Evolutionary conservation across 2,329 filamentous ascomycete species (phyloP), one percentile per base, ranked within the genome.

Genomic region (Cryphonectria naterciae): DNA sequence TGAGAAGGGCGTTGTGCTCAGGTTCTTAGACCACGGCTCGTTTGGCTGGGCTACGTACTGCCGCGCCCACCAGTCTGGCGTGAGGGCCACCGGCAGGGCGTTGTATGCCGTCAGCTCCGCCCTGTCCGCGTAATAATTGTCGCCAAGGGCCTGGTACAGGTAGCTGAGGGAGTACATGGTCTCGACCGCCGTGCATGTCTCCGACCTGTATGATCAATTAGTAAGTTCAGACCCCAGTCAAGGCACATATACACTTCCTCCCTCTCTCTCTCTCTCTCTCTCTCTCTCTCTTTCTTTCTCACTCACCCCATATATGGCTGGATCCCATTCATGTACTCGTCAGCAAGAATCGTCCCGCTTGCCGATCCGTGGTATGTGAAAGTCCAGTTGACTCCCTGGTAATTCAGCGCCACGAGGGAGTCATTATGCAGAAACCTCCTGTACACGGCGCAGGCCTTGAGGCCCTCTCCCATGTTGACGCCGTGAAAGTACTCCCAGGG

Each of bases 121-220:
- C 13, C 69, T 56, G 65, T 68, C 69, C 10, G 69, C 69, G 35
- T 68, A 67, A 41, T 67, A 65, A 15, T 54, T 52, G 56, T 68
- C 62, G 25, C 60, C 66, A 35, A 68, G 65, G 46, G 65, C 65
- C 52, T 71, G 69, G 41, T 65, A 68, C 25, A 70, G 43, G 64
- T 70, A 70, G 60, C 69, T 70, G 11, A 70, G 69, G 8, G 65
- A 70, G 58, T 70, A 70, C 69, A 70, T 68, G n/a, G 65, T 65
- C 65, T 70, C 64, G 8, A 70, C 69, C 17, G 69, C 69, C 17
- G 65, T 70, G 46, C 69, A 68, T 2, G 69, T 67, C 69, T 67
- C 69, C 2, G 69, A 68, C 17, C 69, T 70, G 39, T 17, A 8
- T 7, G 22, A 8, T 49, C 10, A n/a, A 49, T 49, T 7, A n/a